A percentile compares a stretch with the other conserved stretches of the same genome.
phyloP scores from a whole-genome alignment of 2,329 filamentous ascomycete species.

The Escovopsis sp. region DNA sequence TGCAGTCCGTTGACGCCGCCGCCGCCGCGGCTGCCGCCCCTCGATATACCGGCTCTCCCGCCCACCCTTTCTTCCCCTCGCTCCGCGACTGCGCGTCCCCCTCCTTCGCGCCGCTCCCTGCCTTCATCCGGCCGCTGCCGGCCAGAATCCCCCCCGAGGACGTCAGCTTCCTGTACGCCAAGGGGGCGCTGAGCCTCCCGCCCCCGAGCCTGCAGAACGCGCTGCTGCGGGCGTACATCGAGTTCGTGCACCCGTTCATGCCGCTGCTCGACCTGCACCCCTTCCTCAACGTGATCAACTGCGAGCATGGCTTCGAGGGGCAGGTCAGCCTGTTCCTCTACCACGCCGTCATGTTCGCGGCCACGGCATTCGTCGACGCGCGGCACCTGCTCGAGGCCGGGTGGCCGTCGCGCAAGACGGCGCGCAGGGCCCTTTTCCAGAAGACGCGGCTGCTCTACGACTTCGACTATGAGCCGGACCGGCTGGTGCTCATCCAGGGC shows the following conservation, averaged over 20 bases:
- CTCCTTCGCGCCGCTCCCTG: conserved; percentile 33
- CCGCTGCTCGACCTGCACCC: conserved; percentile 60
- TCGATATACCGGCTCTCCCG: neutral
- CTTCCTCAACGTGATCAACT: conserved; percentile 44
- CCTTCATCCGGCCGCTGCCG: conserved; percentile 68
- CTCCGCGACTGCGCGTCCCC: conserved; percentile 28
- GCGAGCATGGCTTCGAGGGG: conserved; percentile 51
- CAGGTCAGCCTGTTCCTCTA: conserved; percentile 76
- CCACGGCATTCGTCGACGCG: conserved; percentile 75
- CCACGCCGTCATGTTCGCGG: conserved; percentile 90
- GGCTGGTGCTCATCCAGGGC: conserved; percentile 75
- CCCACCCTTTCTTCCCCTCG: conserved; percentile 27
- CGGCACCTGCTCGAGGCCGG: conserved; percentile 61
- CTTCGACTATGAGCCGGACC: conserved; percentile 86
- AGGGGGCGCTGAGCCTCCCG: conserved; percentile 72
- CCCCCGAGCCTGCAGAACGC: conserved; percentile 57
- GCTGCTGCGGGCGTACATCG: conserved; percentile 65
- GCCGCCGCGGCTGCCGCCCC: no score
- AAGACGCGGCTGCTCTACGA: conserved; percentile 83
- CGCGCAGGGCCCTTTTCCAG: conserved; percentile 77
- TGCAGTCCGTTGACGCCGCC: no score
- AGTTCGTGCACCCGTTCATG: conserved; percentile 92
- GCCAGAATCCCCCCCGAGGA: conserved; percentile 65
- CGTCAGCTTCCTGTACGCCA: conserved; percentile 65
- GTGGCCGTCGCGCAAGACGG: conserved; percentile 61